These are phyloP conservation scores for Leccinum solheimii DNA, from an alignment of 1,284 basidiomycete species.

Conservation along the genomic window DNA sequence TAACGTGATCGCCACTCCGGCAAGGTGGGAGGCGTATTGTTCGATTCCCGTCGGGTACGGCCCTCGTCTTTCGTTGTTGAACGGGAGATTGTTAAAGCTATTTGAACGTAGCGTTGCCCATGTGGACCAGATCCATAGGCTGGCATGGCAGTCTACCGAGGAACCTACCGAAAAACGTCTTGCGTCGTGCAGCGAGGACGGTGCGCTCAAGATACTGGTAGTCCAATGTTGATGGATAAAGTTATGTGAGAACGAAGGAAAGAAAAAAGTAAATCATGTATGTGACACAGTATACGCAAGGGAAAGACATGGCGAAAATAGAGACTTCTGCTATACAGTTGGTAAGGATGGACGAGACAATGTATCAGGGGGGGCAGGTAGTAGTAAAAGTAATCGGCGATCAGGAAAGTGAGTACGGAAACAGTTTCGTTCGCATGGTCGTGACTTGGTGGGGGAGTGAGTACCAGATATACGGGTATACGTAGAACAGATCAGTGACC, in stretches of 20 bases:
- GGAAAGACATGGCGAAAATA: conserved; percentile 29
- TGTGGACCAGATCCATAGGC: conserved; percentile 65
- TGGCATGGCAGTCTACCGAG: conserved; percentile 61
- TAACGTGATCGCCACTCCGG: conserved; percentile 31
- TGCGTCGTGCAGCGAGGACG: conserved; percentile 74
- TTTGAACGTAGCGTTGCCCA: conserved; percentile 53
- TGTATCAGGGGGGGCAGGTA: conserved; percentile 39
- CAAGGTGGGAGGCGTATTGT: conserved; percentile 51
- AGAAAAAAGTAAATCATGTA: conserved; percentile 22
- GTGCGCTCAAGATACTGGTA: conserved; percentile 70
- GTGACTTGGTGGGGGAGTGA: conserved; percentile 37
- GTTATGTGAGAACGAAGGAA: conserved; percentile 27
- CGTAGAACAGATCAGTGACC: conserved; percentile 42
- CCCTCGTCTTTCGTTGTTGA: not conserved
- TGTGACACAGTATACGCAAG: conserved; percentile 31
- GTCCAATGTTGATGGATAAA: conserved; percentile 47
- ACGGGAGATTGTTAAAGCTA: not conserved
- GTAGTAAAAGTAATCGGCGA: conserved; percentile 29
- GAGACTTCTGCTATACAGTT: conserved; percentile 71
- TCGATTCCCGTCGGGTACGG: conserved; percentile 52
- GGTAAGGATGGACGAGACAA: conserved; percentile 38
- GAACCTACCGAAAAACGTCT: conserved; percentile 39
- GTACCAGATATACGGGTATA: conserved; percentile 63
- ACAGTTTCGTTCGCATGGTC: conserved; percentile 52
- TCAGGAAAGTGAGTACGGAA: conserved; percentile 57